Evolutionary conservation across 768 basidiomycete genomes (phyloP), one percentile per base, ranked within the genome.

Genomic region (Mycena epipterygia): DNA sequence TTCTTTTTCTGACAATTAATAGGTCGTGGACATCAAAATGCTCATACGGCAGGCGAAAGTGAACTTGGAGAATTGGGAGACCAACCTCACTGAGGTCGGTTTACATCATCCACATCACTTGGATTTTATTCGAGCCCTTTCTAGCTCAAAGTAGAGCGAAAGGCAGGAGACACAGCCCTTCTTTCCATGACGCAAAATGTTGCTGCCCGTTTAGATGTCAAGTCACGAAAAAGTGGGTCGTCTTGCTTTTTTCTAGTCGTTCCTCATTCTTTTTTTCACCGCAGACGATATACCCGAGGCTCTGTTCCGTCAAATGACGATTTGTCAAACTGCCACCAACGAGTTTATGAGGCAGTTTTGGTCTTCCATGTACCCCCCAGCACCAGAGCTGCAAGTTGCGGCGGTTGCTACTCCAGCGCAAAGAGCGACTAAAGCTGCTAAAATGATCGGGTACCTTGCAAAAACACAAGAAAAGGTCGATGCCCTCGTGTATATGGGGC

Each of bases 271-370:
- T 29, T n/a, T 35, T 51, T 19, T 64, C 60, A 11, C 21, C 63
- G 61, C 67, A 97, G 95, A 89, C 69, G 91, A 94, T 44, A 90
- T 99, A 37, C 94, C 96, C 1, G 89, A 93, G 57, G 86, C 85
- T 2, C 83, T 97, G 42, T 90, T 95, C 75, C 86, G 89, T 64
- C 91, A 96, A 81, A 93, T 98, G 89, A 90, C 89, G 21, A 93
- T 93, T 0, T 95, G 94, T 76, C 96, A 98, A 77, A 95, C 95
- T 1, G 93, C 97, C 4, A 93, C 97, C 14, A 96, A 95, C 76
- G 98, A 99, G 78, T 98, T 99, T 79, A 85, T 99, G 17, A 91
- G 97, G 32, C 98, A 99, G 78, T 98, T 96, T 79, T 99, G 97
- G 96, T 88, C 91, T 2, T 89, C 95, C 2, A 88, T 94, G 57